phyloP scores from a whole-genome alignment of 805 yeast genomes.

The Peterozyma toletana region DNA sequence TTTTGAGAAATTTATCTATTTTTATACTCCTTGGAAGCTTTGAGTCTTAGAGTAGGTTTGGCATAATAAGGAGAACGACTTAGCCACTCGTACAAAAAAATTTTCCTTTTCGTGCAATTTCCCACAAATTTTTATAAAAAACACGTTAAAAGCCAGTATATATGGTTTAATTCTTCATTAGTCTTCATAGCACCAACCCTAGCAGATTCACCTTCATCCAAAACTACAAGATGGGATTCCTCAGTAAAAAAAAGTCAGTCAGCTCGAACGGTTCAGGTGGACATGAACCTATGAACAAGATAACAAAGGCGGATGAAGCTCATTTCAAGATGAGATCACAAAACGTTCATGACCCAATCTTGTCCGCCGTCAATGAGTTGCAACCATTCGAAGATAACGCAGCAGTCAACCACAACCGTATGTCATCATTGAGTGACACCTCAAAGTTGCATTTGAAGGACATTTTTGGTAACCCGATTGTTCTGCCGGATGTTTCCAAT shows the following conservation, averaged over 20 bases:
- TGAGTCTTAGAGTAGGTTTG: too few relatives aligned
- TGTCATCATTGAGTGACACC: slow-evolving; percentile 20
- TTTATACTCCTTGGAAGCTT: too few relatives aligned
- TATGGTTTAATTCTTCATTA: too few relatives aligned
- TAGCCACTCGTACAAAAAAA: too few relatives aligned
- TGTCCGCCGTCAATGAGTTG: slow-evolving; percentile 88
- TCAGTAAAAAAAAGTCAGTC: slow-evolving; percentile 3
- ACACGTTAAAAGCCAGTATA: too few relatives aligned
- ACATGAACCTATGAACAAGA: slow-evolving; percentile 25
- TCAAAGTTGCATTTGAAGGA: slow-evolving; percentile 53
- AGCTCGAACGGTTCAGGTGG: slow-evolving; percentile 8
- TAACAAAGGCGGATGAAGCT: slow-evolving; percentile 44
- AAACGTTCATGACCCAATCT: slow-evolving; percentile 81
- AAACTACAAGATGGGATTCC: slow-evolving; percentile 3
- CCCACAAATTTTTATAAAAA: too few relatives aligned
- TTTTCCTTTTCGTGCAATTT: too few relatives aligned
- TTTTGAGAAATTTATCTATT: too few relatives aligned
- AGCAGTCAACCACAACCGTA: slow-evolving; percentile 25
- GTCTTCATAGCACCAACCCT: too few relatives aligned
- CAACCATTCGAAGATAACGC: slow-evolving; percentile 81
- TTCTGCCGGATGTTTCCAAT: slow-evolving; percentile 78
- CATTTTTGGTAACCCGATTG: slow-evolving; percentile 78
- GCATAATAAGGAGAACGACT: too few relatives aligned
- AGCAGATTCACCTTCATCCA: too few relatives aligned
- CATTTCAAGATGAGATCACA: slow-evolving; percentile 59